phyloP scores from a whole-genome alignment of 768 basidiomycete species.

The Suillus hirtellus region DNA sequence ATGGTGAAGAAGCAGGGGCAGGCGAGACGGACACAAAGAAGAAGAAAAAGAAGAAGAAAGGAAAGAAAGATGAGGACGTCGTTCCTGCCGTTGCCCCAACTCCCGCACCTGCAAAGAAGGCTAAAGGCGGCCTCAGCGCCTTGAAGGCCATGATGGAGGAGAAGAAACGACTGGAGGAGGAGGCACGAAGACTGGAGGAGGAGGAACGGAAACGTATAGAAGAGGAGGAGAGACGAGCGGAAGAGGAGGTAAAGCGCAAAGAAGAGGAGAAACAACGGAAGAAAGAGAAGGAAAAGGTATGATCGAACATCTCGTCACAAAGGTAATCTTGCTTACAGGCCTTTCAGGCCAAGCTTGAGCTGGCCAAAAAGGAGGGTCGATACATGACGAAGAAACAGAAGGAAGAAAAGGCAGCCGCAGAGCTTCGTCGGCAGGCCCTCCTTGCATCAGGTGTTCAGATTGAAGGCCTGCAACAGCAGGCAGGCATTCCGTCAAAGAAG shows the following conservation, averaged over 20 bases:
- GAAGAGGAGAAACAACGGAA: conserved; percentile 82
- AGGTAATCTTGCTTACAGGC: conserved; percentile 2
- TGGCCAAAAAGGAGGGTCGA: conserved; percentile 91
- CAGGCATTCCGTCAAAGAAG: conserved; percentile 58
- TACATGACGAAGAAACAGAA: conserved; percentile 97
- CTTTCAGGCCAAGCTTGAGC: conserved; percentile 78
- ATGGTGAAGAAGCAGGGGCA: conserved; percentile 61
- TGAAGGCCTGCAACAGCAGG: conserved; percentile 76
- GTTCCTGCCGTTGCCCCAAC: conserved; percentile 47
- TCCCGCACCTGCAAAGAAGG: conserved; percentile 51
- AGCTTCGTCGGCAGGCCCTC: conserved; percentile 87
- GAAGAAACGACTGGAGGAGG: conserved; percentile 86
- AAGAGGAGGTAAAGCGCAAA: conserved; percentile 72
- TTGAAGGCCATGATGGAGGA: conserved; percentile 91
- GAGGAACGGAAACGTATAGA: conserved; percentile 82
- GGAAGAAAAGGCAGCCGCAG: conserved; percentile 87
- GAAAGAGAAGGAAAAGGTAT: conserved; percentile 89
- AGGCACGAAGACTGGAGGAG: conserved; percentile 66
- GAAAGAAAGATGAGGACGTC: conserved; percentile 74
- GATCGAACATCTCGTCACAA: conserved; percentile 4
- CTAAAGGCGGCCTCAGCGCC: conserved; percentile 79
- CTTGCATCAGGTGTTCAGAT: conserved; percentile 88
- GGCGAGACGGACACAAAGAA: conserved; percentile 50
- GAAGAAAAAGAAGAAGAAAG: conserved; percentile 85
- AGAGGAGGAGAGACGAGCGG: conserved; percentile 81